Base-by-base conservation (phyloP, 176 grass and related monocot genomes). In the Triticum timopheevii region DNA sequence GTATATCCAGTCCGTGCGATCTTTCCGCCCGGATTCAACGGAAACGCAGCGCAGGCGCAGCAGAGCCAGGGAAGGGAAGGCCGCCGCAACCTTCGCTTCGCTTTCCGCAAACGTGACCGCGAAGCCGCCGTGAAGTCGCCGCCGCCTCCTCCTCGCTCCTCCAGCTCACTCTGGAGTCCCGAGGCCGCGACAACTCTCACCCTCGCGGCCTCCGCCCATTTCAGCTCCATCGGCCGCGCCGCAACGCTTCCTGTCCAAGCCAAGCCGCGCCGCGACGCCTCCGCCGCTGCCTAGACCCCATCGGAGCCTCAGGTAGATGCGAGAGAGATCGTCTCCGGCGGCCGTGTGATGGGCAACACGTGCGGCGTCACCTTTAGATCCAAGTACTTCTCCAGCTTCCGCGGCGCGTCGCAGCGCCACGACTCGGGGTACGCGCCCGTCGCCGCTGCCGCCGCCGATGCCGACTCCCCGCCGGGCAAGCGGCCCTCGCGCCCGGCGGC, bases 341-440 rank as follows among this genome's bases (percentile, higher is more conserved):
- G 40, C 67, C 27, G 64, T 66, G 73, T 80, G 85, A 91, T 91
- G 89, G 89, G 89, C 61, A 91, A 91, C 89, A 91, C 81, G 81
- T 91, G 89, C 85, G 89, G 89, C 76, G 81, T 74, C 89, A 87
- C 89, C 76, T 81, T 91, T 28, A 91, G 89, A 87, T 91, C 89
- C 85, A 84, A 91, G 89, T 91, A 91, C 81, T 87, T 88, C 73
- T 16, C 85, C 85, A 91, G 89, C 85, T 91, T 91, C 85, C 89
- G 89, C 59, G 85, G 75, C 85, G 13, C 77, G 69, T 80, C 89
- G 80, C 85, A 84, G 81, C 89, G 89, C 35, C 89, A 50, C 62
- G 85, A 84, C 76, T 8, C 76, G 85, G 89, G 68, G 3, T 91
- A 91, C 81, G 27, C 76, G 10, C 85, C 61, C 35, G 85, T 91